Evolutionary conservation across 208 protist species (phyloP).

Genomic region (Trichomonas vaginalis): DNA sequence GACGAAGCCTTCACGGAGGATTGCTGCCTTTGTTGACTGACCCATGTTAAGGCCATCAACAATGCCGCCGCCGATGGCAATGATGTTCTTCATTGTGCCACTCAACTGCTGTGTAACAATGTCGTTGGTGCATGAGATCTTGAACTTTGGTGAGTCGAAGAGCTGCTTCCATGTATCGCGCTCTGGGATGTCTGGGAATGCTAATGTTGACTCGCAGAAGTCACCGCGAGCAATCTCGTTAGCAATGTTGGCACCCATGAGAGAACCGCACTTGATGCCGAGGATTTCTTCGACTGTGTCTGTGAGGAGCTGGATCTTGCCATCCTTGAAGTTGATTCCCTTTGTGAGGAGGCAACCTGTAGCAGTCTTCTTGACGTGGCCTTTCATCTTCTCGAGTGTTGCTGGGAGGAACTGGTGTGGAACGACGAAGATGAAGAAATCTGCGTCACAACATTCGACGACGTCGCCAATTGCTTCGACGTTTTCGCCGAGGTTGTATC

Average conservation of each 20-base stretch:
- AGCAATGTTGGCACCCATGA: constrained; percentile 33
- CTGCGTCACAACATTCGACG: not conserved
- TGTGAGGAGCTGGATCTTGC: constrained; percentile 20
- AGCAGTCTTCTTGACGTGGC: not conserved
- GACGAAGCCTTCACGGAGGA: constrained; percentile 30
- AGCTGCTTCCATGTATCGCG: not conserved
- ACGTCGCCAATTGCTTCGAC: constrained; percentile 23
- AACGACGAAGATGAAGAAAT: constrained; percentile 24
- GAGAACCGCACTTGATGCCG: not conserved
- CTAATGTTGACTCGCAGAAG: not conserved
- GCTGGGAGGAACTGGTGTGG: constrained; percentile 28
- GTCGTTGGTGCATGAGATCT: constrained; percentile 4
- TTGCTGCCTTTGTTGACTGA: constrained; percentile 35
- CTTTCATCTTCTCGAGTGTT: not conserved
- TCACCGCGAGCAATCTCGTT: constrained; percentile 24
- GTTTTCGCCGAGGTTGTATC: constrained; percentile 21
- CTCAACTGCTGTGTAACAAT: not conserved
- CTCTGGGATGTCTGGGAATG: constrained; percentile 10
- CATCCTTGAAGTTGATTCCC: not conserved
- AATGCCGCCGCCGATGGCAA: constrained; percentile 30
- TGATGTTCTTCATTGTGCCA: constrained; percentile 37
- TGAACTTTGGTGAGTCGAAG: not conserved
- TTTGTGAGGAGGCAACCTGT: not conserved
- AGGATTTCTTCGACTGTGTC: constrained; percentile 16
- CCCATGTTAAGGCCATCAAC: constrained; percentile 27